Base-by-base conservation (phyloP, 176 grass and related monocot genomes). In the Typha latifolia region DNA sequence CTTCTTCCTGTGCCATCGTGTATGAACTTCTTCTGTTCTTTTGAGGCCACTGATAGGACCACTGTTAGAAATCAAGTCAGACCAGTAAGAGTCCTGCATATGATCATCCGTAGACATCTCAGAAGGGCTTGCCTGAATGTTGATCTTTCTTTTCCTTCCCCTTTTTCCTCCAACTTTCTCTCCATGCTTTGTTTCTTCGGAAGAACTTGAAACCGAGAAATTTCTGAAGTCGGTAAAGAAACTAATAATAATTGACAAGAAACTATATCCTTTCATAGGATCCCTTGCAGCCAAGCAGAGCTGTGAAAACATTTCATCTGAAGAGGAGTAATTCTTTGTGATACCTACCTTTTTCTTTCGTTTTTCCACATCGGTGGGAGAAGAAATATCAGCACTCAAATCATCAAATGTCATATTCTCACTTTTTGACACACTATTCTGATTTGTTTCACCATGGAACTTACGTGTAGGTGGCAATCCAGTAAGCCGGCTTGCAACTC, bases 21-120 rank as follows among this genome's bases (percentile, higher is more conserved):
- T 26, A 47, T 57, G 50, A 29, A 8, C 32, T 61, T 66, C 73
- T 24, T 22, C 73, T 76, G 43, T 67, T 14, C 18, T 48, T 59
- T 50, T 68, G 12, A 51, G 48, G n/a, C 12, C 66, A 68, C 27
- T 79, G 66, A 63, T 4, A 12, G 74, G 50, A 78, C 52, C 52
- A 21, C 34, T 84, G 49, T 76, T 49, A 84, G 84, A 75, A 48
- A 87, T 85, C 81, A 99, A 82, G 67, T 87, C 89, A 5, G 94
- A 99, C 94, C 94, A 99, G 67, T 99, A 99, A 15, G 94, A 90
- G 48, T 99, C 94, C 73, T 90, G 89, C 85, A 99, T 92, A 76
- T 97, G 93, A 79, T 99, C 88, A 19, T 49, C 5, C 29, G 47
- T 37, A 15, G 31, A 67, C 29, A 48, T 29, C 18, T 66, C 50